A percentile compares a stretch with the other conserved stretches of the same genome.
These are phyloP conservation scores for Diaporthe aspalathi DNA, from an alignment of 2,329 filamentous ascomycete species.

Conservation along the genomic window DNA sequence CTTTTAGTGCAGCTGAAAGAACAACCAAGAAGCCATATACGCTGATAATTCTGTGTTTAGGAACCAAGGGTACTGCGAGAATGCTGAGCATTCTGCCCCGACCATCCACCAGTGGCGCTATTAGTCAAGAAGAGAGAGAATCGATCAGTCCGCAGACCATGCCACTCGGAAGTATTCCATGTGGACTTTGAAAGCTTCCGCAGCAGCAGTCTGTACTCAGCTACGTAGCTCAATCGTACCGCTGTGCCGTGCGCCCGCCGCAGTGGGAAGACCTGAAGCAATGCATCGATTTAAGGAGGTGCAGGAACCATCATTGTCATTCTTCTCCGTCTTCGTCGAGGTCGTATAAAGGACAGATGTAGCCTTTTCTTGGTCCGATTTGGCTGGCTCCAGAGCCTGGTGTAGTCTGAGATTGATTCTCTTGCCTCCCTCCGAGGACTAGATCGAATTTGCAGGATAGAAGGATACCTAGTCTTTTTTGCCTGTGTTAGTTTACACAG, in stretches of 20 bases:
- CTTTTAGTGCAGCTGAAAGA: background rate
- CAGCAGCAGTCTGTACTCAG: background rate
- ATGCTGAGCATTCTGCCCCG: background rate
- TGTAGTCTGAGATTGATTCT: too few species aligned
- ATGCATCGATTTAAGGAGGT: background rate
- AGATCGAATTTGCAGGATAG: background rate
- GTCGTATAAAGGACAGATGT: background rate
- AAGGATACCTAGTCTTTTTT: slow-evolving; percentile 1
- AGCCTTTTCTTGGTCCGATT: background rate
- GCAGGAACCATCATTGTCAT: background rate
- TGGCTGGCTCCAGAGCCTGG: slow-evolving; percentile 3
- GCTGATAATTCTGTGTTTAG: background rate
- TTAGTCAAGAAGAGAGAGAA: background rate
- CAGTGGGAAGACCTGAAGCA: background rate
- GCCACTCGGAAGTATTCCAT: background rate
- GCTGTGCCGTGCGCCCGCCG: too few species aligned
- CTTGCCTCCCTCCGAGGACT: background rate
- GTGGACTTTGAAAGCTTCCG: background rate
- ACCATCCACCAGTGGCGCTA: slow-evolving; percentile 1
- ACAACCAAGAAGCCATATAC: background rate
- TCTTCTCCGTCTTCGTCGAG: background rate
- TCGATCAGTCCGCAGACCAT: background rate
- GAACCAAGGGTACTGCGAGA: background rate
- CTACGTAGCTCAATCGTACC: background rate
- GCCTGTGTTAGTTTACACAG: background rate